phyloP scores from a whole-genome alignment of 208 protist species.

The Acanthamoeba culbertsoni region DNA sequence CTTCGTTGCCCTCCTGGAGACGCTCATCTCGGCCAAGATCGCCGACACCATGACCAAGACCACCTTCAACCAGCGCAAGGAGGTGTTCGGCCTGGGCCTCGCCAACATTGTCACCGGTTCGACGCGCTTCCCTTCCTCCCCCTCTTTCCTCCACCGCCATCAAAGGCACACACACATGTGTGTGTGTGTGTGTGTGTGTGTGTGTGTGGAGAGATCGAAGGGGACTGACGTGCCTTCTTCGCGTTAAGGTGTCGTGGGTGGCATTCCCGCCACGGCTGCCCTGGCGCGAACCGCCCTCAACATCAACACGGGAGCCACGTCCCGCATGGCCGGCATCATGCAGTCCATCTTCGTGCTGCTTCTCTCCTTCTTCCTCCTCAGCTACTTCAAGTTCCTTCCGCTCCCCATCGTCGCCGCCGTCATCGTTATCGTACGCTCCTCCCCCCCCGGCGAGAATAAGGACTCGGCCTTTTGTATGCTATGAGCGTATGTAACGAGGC shows the following conservation, averaged over 20 bases:
- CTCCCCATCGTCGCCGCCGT: conserved; percentile 59
- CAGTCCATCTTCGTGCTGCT: conserved; percentile 62
- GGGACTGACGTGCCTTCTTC: too few species aligned
- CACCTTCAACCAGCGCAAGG: conserved; percentile 67
- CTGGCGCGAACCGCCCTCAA: conserved; percentile 69
- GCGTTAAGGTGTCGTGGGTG: conserved; percentile 61
- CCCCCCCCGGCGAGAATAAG: too few species aligned
- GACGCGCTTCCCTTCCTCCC: neutral
- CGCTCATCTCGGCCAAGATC: conserved; percentile 71
- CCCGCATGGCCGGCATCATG: conserved; percentile 51
- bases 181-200: too few species aligned
- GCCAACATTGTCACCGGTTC: conserved; percentile 63
- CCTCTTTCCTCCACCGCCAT: too few species aligned
- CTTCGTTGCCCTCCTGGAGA: conserved; percentile 67
- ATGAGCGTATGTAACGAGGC: too few species aligned
- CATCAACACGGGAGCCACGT: conserved; percentile 69
- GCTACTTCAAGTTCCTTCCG: conserved; percentile 58
- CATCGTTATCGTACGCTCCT: conserved; percentile 44
- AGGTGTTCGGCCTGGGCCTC: conserved; percentile 63
- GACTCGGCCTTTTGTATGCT: too few species aligned
- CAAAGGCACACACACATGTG: too few species aligned
- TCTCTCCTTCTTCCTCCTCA: conserved; percentile 57
- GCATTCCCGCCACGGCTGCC: conserved; percentile 66
- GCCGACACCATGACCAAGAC: conserved; percentile 70
- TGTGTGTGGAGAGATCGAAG: too few species aligned